phyloP scores from a whole-genome alignment of 192 early-diverging fungal species.

The Entomortierella parvispora region DNA sequence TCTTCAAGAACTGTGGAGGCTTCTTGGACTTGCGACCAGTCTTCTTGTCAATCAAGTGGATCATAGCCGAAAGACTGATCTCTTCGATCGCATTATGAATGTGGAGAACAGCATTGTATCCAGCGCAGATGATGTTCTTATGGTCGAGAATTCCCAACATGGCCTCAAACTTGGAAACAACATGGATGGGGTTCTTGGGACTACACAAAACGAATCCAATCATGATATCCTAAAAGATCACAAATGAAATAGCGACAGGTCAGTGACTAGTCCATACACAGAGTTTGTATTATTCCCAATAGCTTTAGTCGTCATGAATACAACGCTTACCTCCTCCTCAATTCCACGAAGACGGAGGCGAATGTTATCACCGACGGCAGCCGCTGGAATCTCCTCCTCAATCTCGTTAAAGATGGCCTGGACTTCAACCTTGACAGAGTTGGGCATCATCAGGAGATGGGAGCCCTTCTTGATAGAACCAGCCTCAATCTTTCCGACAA shows the following conservation, averaged over 20 bases:
- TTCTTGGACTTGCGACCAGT: constrained; percentile 83
- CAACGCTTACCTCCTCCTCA: constrained; percentile 91
- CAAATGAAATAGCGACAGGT: neutral
- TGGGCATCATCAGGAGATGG: constrained; percentile 89
- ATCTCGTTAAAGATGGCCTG: constrained; percentile 81
- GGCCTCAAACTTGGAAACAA: constrained; percentile 81
- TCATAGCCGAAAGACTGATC: constrained; percentile 69
- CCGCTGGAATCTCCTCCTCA: constrained; percentile 75
- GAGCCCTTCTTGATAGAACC: constrained; percentile 88
- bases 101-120: constrained; percentile 91
- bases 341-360: constrained; percentile 84
- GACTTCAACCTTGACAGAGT: constrained; percentile 81
- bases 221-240: constrained; percentile 67
- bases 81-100: constrained; percentile 90
- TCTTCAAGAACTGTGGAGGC: constrained; percentile 91
- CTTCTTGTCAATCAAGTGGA: constrained; percentile 94
- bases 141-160: constrained; percentile 92
- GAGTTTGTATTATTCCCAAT: too few species aligned
- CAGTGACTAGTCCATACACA: too few species aligned
- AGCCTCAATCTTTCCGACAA: constrained; percentile 94
- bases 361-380: constrained; percentile 90
- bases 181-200: constrained; percentile 79
- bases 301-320: too few species aligned
- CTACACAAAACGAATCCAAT: constrained; percentile 87
- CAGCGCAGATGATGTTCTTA: constrained; percentile 94